Evolutionary conservation across 2,329 filamentous ascomycete species (phyloP), one percentile per base, ranked within the genome.

Genomic region (Allantophomopsis cytisporea): DNA sequence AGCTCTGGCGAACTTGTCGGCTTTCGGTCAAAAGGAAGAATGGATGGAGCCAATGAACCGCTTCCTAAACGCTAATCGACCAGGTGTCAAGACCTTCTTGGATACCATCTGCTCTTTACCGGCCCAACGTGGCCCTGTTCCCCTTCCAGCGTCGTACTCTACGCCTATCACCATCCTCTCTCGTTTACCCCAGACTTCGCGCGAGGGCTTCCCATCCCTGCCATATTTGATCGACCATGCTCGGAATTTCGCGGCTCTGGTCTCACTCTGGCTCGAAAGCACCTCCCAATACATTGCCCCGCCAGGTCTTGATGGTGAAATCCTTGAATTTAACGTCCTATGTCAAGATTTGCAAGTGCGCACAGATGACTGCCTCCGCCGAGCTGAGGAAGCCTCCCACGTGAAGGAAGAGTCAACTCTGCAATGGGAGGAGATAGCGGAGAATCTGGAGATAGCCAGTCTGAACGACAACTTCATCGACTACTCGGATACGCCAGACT

Each of bases 1-100:
- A 60, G 88, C 86, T 13, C 69, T 96, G 42, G 86, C 87, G 14
- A 95, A 95, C 56, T 71, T 95, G 60, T 84, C 85, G 2, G 86
- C 77, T 0, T 95, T 95, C 54, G 89, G 89, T 32, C 88, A 83
- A 54, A 94, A 94, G 56, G 89, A 96, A 59, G 78, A 82, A n/a
- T 96, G 87, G 86, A 95, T 96, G 88, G 88, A 94, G 61, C 87
- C 87, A 0, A 96, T 96, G 89, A 96, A 95, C 54, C 74, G 73
- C 34, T 95, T 95, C 51, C 64, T 96, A 31, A 71, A 69, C 7
- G 68, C 75, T 1, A 80, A 94, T 52, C 76, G 87, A 15, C 71
- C 80, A 50, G 74, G 83, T 31, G 86, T 95, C 59, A 93, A 88
- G 56, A 73, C 80, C 36, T 95, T 88, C 50, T 81, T 95, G 43